These are phyloP conservation scores for Conringia planisiliqua DNA, from an alignment of 345 rosid genomes.

Conservation along the genomic window DNA sequence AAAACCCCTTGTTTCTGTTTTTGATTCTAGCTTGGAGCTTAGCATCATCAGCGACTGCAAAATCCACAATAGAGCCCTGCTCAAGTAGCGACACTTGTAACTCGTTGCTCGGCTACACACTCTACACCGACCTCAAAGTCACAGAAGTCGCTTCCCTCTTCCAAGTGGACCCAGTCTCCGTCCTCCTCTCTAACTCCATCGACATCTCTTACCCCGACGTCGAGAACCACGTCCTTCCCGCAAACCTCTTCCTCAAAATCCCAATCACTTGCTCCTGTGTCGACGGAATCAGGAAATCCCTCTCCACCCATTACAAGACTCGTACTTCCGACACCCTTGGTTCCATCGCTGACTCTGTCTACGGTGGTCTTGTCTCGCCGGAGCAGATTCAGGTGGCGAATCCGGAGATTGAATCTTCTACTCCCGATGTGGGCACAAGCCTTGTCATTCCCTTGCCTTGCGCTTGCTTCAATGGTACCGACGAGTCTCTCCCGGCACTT, in stretches of 20 bases:
- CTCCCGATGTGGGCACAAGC: conserved; percentile 65
- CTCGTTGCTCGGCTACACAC: conserved; percentile 85
- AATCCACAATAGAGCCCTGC: conserved; percentile 96
- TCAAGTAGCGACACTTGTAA: conserved; percentile 72
- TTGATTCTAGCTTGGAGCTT: conserved; percentile 38
- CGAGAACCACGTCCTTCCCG: conserved; percentile 88
- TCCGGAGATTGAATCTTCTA: conserved; percentile 56
- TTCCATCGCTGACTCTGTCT: conserved; percentile 60
- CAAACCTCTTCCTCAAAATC: conserved; percentile 72
- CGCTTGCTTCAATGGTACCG: conserved; percentile 88
- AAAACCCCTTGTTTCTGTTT: conserved; percentile 22
- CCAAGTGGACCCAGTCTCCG: conserved; percentile 75
- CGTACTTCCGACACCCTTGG: conserved; percentile 73
- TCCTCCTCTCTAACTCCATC: conserved; percentile 80
- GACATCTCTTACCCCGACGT: conserved; percentile 90
- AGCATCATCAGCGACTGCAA: conserved; percentile 39
- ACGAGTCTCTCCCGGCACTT: conserved; percentile 73
- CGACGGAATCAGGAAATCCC: conserved; percentile 84
- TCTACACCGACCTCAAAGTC: conserved; percentile 90
- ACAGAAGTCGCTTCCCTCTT: conserved; percentile 89
- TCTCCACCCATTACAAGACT: conserved; percentile 73
- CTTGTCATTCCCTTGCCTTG: conserved; percentile 87
- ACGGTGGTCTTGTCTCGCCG: conserved; percentile 77
- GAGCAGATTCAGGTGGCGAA: conserved; percentile 91
- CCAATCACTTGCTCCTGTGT: conserved; percentile 84